These are phyloP conservation scores for Dendrobium nobile DNA, from an alignment of 106 monocot species.

Conservation along the genomic window DNA sequence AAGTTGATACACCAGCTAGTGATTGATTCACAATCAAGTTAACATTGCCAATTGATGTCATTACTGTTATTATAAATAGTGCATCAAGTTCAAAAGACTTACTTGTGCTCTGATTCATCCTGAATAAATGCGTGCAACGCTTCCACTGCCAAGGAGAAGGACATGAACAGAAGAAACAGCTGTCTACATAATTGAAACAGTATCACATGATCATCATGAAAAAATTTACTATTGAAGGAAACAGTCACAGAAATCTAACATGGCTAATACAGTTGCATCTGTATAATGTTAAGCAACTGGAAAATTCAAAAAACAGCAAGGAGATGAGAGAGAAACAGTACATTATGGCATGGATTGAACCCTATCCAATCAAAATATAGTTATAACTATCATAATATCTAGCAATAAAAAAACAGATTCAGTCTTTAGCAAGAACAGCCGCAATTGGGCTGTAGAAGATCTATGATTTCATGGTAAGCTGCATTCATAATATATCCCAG, in stretches of 20 bases:
- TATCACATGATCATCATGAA: constrained; percentile 16
- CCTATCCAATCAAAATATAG: background rate
- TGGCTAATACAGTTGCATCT: background rate
- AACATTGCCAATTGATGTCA: background rate
- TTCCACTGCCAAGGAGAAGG: constrained; percentile 98
- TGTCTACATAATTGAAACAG: constrained; percentile 53
- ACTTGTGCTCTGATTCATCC: constrained; percentile 99
- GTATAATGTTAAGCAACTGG: background rate
- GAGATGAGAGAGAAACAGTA: background rate
- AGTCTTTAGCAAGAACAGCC: background rate
- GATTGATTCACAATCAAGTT: background rate
- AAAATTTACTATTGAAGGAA: background rate
- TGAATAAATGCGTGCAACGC: constrained; percentile 97
- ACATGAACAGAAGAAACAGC: constrained; percentile 96
- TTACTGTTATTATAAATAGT: background rate
- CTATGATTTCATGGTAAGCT: background rate
- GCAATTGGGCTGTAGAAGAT: background rate
- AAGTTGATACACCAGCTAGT: background rate
- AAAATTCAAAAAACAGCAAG: background rate
- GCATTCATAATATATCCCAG: too few relatives aligned
- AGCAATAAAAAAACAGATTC: background rate
- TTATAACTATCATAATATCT: background rate
- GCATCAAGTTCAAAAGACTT: constrained; percentile 17
- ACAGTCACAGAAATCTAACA: background rate
- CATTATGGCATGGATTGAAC: background rate